A percentile compares a stretch with the other conserved stretches of the same genome.
Conservation (phyloP, 306 rosid species). For the Castanopsis chinensis region DNA sequence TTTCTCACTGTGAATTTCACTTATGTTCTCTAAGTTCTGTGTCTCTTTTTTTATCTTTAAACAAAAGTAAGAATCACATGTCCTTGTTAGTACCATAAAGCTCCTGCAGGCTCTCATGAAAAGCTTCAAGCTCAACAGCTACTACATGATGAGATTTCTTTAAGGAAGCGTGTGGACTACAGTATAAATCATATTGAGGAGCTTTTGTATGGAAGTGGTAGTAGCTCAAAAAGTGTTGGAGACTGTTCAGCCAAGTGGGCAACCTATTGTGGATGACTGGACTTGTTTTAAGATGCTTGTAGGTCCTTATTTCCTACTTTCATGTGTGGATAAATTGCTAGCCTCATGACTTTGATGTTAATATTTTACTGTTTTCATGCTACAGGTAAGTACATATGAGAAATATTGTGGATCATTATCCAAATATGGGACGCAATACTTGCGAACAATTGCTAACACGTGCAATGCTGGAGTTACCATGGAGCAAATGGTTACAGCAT, state of each 20-base stretch:
- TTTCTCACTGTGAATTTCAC: neutral
- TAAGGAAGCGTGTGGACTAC: conserved; percentile 25
- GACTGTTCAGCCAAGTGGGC: conserved; percentile 29
- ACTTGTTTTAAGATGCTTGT: conserved; percentile 41
- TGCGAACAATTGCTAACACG: conserved; percentile 45
- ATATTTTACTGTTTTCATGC: neutral
- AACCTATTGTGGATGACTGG: conserved; percentile 45
- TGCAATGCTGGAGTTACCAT: conserved; percentile 38
- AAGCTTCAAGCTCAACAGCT: conserved; percentile 30
- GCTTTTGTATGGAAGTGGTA: conserved; percentile 27
- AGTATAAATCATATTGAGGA: conserved; percentile 21
- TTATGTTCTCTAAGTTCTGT: too few species aligned
- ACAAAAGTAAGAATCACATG: too few species aligned
- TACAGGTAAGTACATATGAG: conserved; percentile 36
- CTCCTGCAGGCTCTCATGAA: conserved; percentile 28
- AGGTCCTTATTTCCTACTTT: neutral
- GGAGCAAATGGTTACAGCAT: conserved; percentile 29
- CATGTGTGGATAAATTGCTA: neutral
- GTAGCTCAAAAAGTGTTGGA: conserved; percentile 22
- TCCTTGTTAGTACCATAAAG: conserved; percentile 25
- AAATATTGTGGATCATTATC: conserved; percentile 34
- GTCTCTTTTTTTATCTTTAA: neutral
- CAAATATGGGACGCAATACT: conserved; percentile 42
- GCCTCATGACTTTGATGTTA: neutral
- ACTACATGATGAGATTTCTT: conserved; percentile 20